Evolutionary conservation across 169 alveolate species (phyloP), one percentile per base, ranked within the genome.

Genomic region (Plasmodium cynomolgi): DNA sequence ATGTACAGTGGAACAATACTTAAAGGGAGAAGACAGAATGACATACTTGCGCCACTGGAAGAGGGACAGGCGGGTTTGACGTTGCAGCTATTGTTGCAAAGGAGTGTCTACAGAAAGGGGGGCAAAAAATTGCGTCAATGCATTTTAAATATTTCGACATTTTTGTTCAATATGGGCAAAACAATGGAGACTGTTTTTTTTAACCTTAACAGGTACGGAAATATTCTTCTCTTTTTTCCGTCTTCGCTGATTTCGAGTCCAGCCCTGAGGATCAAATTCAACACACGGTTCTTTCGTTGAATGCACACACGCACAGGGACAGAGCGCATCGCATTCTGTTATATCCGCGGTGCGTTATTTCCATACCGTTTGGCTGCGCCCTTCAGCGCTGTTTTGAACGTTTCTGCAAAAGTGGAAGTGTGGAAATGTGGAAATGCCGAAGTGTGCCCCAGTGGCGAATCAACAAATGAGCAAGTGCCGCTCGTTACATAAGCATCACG

Each of bases 1-100:
- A 72, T 62, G 26, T 39, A 37, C n/a, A 88, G 23, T 50, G 23
- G 23, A 50, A 17, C 0, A 50, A 50, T 26, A n/a, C 39, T 9
- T 39, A 17, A 81, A 26, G 8, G 44, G 11, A 79, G 31, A 15
- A 79, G 26, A 33, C 33, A 23, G 29, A 91, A 72, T 56, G n/a
- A 13, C 84, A 58, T 50, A 94, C 97, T 86, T 96, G 97, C 13
- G 97, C 96, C n/a, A 96, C 97, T 11, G 97, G 96, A 37, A 96
- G 88, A 3, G 97, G 97, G 44, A 96, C 97, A 6, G 97, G 97
- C 8, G 97, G 97, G 29, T 93, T 94, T 37, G 96, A 96, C 23
- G 97, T 92, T 68, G 97, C 97, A 62, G 97, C 96, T 26, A 96
- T 88, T 1, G 97, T 96, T 11, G 97, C 97, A 77, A 96, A 96